Conservation (phyloP, 345 rosid species). For the Citrus inodora region DNA sequence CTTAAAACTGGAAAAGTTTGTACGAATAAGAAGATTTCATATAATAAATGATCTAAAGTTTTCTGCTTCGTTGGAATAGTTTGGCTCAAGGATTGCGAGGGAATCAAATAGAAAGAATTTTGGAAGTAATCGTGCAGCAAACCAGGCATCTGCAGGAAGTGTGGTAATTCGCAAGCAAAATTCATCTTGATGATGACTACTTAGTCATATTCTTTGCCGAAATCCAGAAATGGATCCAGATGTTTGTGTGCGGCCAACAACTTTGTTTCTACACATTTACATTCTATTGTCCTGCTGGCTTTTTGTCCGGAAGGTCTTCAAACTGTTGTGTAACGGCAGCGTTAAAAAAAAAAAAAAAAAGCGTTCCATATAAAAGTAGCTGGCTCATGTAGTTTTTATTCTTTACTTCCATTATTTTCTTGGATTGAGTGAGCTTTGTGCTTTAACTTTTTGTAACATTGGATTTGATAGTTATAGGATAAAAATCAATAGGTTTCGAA, state of each 20-base stretch:
- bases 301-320: neutral
- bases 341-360: no score
- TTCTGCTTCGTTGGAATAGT: conserved; percentile 34
- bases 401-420: no score
- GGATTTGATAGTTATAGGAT: no score
- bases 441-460: no score
- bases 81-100: conserved; percentile 92
- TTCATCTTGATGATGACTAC: neutral
- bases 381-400: neutral
- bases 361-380: neutral
- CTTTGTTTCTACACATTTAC: neutral
- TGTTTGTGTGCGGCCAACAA: neutral
- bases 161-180: conserved; percentile 35
- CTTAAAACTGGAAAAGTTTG: neutral
- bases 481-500: no score
- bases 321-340: neutral
- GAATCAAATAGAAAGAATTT: conserved; percentile 86
- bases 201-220: neutral
- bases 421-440: no score
- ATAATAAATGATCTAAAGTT: neutral
- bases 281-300: neutral
- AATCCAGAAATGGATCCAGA: neutral
- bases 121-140: conserved; percentile 94
- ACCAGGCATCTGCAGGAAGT: conserved; percentile 92
- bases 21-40: neutral